Conservation (phyloP, 2,329 filamentous ascomycete genomes). For the Xylariomycetidae sp. region DNA sequence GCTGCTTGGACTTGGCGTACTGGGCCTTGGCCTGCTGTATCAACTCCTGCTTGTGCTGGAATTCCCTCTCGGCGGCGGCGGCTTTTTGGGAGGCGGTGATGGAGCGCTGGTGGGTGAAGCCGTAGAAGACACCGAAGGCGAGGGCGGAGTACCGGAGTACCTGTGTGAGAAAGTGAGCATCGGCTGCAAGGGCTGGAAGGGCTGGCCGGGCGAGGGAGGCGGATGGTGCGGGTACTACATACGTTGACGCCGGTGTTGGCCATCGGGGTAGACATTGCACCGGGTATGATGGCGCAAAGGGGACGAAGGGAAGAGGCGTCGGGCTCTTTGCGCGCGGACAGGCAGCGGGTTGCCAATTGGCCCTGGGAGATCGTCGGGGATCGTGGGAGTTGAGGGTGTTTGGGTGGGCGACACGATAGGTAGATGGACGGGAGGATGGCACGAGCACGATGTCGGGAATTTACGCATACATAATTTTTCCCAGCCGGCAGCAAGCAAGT, state of each 20-base stretch:
- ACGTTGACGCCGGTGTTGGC: constrained; percentile 65
- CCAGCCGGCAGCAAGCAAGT: constrained; percentile 4
- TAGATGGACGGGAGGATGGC: background rate
- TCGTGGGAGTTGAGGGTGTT: constrained; percentile 1
- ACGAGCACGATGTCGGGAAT: constrained; percentile 25
- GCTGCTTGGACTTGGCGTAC: constrained; percentile 70
- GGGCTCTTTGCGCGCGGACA: constrained; percentile 22
- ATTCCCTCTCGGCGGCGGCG: constrained; percentile 71
- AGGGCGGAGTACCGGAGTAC: constrained; percentile 97
- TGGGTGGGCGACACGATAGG: constrained; percentile 9
- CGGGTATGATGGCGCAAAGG: constrained; percentile 36
- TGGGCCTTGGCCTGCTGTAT: constrained; percentile 91
- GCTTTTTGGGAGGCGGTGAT: constrained; percentile 67
- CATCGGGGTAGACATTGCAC: constrained; percentile 60
- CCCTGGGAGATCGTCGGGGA: background rate
- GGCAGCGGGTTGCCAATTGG: constrained; percentile 40
- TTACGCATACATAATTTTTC: constrained; percentile 28
- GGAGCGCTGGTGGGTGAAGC: constrained; percentile 84
- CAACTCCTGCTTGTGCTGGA: constrained; percentile 82
- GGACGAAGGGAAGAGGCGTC: constrained; percentile 12
- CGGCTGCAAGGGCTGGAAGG: too few species aligned
- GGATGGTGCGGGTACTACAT: constrained; percentile 28
- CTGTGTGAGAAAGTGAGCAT: too few species aligned
- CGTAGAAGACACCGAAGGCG: constrained; percentile 87
- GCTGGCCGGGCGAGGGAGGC: constrained; percentile 1